These are phyloP conservation scores for Ceratocystiopsis sp. DNA, from an alignment of 2,329 filamentous ascomycete genomes.

Conservation along the genomic window DNA sequence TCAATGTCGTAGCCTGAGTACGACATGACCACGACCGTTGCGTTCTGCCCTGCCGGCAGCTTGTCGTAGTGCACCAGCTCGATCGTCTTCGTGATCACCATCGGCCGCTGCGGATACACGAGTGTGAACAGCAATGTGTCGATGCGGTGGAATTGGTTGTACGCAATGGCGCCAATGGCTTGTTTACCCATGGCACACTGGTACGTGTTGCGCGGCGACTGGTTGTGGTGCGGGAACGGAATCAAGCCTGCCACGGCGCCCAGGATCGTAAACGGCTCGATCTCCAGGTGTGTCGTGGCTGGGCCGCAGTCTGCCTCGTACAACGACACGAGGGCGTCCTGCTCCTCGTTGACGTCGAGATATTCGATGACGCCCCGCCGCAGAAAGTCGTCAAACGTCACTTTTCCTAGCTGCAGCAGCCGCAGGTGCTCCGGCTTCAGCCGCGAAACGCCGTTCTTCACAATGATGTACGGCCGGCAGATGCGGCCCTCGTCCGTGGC, in stretches of 20 bases:
- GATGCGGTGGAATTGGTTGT: constrained; percentile 94
- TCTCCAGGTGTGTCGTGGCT: constrained; percentile 85
- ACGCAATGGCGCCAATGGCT: constrained; percentile 94
- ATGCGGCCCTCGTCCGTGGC: constrained; percentile 95
- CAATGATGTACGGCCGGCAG: constrained; percentile 87
- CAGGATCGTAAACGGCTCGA: constrained; percentile 92
- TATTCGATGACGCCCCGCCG: constrained; percentile 86
- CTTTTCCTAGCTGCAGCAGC: constrained; percentile 64
- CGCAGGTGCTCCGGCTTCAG: constrained; percentile 65
- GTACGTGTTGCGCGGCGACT: constrained; percentile 95
- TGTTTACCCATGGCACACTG: constrained; percentile 99
- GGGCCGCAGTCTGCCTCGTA: constrained; percentile 72
- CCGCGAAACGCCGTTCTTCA: constrained; percentile 71
- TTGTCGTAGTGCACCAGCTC: constrained; percentile 96
- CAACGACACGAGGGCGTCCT: constrained; percentile 83
- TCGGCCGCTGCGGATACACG: constrained; percentile 92
- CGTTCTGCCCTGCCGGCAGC: constrained; percentile 89
- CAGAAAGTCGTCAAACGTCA: constrained; percentile 88
- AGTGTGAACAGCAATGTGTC: constrained; percentile 92
- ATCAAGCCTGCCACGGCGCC: constrained; percentile 93
- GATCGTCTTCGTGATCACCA: constrained; percentile 95
- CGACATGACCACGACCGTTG: constrained; percentile 96
- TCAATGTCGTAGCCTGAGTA: constrained; percentile 99
- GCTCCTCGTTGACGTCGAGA: constrained; percentile 94
- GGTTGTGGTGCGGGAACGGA: constrained; percentile 96